Conservation (phyloP, 2,329 filamentous ascomycete genomes). For the Epicoccum sorghinum region DNA sequence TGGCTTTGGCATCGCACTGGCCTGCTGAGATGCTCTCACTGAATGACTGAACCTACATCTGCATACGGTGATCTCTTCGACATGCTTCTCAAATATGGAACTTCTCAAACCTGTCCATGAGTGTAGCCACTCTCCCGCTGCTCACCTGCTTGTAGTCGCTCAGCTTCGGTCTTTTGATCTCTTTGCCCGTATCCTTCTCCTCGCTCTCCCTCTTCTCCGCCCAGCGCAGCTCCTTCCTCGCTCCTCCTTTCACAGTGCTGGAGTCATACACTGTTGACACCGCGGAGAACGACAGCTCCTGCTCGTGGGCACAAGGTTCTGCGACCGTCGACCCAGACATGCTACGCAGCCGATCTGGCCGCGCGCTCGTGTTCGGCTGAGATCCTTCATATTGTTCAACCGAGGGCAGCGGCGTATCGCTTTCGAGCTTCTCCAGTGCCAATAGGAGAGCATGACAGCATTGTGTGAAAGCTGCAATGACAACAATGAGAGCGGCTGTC, state of each 20-base stretch:
- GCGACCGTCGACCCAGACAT: slow-evolving; percentile 10
- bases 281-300: neutral
- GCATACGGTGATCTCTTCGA: too few relatives aligned
- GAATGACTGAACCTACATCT: too few relatives aligned
- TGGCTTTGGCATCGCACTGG: too few relatives aligned
- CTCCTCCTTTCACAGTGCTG: neutral
- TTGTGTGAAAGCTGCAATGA: neutral
- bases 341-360: neutral
- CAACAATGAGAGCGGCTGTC: neutral
- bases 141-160: slow-evolving; percentile 4
- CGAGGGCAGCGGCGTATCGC: neutral
- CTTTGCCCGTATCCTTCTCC: neutral
- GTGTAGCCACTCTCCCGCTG: slow-evolving; percentile 8
- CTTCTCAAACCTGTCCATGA: slow-evolving; percentile 11
- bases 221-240: neutral
- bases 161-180: slow-evolving; percentile 3
- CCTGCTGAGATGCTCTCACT: too few relatives aligned
- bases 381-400: neutral
- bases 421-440: neutral
- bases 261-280: neutral
- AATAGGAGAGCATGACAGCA: neutral
- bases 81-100: slow-evolving; percentile 3
- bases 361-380: neutral
- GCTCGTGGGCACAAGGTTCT: neutral
- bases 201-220: slow-evolving; percentile 5